Percentiles rank a stretch among this genome's conserved stretches.
Evolutionary conservation across 306 rosid species (phyloP).

Genomic region (Cicer arietinum): DNA sequence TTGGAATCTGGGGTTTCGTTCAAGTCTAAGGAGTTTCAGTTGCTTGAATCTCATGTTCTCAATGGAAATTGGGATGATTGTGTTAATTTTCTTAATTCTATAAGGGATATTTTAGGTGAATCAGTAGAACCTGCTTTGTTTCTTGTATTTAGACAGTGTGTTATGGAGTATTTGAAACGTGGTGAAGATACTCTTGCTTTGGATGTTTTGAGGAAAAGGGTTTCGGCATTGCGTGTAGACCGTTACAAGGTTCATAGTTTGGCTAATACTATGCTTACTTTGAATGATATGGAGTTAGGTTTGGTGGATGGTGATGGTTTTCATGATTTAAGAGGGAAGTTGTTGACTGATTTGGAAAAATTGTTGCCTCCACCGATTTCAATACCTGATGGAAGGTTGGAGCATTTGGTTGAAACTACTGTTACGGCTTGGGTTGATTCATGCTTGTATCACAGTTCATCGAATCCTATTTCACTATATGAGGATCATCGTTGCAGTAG

Average conservation of each 20-base stretch:
- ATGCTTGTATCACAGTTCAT: conserved; percentile 70
- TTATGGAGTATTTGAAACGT: conserved; percentile 61
- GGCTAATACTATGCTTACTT: conserved; percentile 57
- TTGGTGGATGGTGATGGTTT: conserved; percentile 43
- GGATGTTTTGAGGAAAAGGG: conserved; percentile 65
- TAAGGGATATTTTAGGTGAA: conserved; percentile 62
- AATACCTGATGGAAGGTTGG: conserved; percentile 72
- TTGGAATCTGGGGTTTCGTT: conserved; percentile 71
- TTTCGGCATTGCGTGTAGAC: conserved; percentile 59
- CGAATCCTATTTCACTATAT: conserved; percentile 64
- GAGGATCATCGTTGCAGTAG: conserved; percentile 77
- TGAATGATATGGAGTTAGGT: conserved; percentile 55
- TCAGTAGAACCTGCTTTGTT: conserved; percentile 67
- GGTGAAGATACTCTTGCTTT: conserved; percentile 74
- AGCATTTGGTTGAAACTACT: conserved; percentile 72
- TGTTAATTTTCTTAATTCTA: conserved; percentile 52
- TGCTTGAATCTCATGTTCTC: conserved; percentile 64
- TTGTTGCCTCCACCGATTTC: conserved; percentile 70
- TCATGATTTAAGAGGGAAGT: conserved; percentile 53
- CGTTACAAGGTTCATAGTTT: conserved; percentile 62
- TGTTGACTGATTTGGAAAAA: conserved; percentile 67
- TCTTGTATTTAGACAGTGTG: conserved; percentile 67
- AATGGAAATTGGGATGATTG: conserved; percentile 75
- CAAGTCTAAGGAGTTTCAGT: conserved; percentile 59
- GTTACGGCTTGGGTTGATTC: conserved; percentile 72